Evolutionary conservation across 495 filamentous ascomycete species (phyloP), one percentile per base, ranked within the genome.

Genomic region (Staphylotrichum tortipilum): DNA sequence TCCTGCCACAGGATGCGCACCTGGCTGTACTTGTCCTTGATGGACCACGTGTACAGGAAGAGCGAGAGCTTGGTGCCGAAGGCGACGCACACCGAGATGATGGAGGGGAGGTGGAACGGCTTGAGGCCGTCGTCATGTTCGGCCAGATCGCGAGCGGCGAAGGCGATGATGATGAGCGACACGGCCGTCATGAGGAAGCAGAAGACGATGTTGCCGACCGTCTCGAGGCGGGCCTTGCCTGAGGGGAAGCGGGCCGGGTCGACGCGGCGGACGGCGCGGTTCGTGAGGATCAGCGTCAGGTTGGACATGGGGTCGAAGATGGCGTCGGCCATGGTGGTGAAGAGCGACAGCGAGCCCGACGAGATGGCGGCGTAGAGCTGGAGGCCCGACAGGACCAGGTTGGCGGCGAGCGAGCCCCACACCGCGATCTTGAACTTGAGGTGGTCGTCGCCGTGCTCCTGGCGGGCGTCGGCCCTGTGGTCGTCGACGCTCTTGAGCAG

Each of bases 281-380:
- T 85, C 60, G 81, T 88, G 23, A 96, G 69, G 40, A 97, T 86
- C 4, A 98, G 76, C 0, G 87, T 91, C 31, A 95, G 59, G 67
- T 96, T 97, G 61, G 84, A 89, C 64, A 94, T 58, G 14, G 94
- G 94, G 64, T 98, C 92, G 70, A 98, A 98, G 55, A 98, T 77
- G 21, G 91, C 84, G 67, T 98, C 92, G 29, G 90, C 92, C 86
- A 95, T 95, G 44, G 94, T 98, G 7, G 92, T 95, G 74, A 97
- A 95, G 42, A 98, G 80, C 5, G 91, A 96, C 33, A 97, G 77
- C 6, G 89, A 95, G 18, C 83, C 80, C 2, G 89, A 94, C 1
- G 87, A 82, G 28, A 85, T 77, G 43, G 92, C 92, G 26, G 81
- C 92, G 68, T 95, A 98, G 33, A 96, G 68, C 59, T 98, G 92